phyloP scores from a whole-genome alignment of 352 stramenopile genomes.

The Globisporangium spiculum region DNA sequence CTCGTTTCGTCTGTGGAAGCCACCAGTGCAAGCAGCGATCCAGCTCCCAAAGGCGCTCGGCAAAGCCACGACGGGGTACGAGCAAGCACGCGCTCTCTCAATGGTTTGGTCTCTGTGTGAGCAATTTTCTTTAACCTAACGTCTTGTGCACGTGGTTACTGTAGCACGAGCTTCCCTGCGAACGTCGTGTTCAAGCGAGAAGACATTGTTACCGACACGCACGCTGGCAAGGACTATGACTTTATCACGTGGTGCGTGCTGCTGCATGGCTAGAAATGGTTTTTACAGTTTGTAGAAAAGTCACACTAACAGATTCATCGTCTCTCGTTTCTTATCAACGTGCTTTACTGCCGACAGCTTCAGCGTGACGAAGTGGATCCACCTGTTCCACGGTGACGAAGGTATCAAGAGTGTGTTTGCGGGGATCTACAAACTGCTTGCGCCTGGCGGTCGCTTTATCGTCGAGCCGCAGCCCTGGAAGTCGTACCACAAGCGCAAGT shows the following conservation, averaged over 20 bases:
- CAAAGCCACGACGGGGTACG: conserved; percentile 51
- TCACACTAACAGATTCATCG: neutral
- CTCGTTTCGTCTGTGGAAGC: conserved; percentile 71
- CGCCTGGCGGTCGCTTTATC: conserved; percentile 64
- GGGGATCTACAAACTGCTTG: conserved; percentile 60
- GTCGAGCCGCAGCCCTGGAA: conserved; percentile 88
- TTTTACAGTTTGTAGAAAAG: neutral
- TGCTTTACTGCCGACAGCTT: conserved; percentile 39
- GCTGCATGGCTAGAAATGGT: neutral
- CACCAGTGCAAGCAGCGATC: conserved; percentile 28
- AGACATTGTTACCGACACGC: conserved; percentile 53
- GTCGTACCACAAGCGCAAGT: conserved; percentile 86
- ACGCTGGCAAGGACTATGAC: conserved; percentile 68
- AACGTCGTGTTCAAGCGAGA: conserved; percentile 86
- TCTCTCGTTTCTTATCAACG: neutral
- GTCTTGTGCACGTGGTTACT: neutral
- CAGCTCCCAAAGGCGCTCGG: conserved; percentile 40
- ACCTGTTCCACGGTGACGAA: conserved; percentile 86
- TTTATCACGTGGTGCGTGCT: conserved; percentile 70
- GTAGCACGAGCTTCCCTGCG: conserved; percentile 55
- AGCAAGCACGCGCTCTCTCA: neutral
- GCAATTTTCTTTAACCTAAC: neutral
- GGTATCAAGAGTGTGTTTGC: conserved; percentile 75
- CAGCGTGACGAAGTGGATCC: conserved; percentile 91
- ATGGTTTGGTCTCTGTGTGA: conserved; percentile 1